Base-by-base conservation (phyloP, 148 eudicot genomes). In the Fagopyrum esculentum region DNA sequence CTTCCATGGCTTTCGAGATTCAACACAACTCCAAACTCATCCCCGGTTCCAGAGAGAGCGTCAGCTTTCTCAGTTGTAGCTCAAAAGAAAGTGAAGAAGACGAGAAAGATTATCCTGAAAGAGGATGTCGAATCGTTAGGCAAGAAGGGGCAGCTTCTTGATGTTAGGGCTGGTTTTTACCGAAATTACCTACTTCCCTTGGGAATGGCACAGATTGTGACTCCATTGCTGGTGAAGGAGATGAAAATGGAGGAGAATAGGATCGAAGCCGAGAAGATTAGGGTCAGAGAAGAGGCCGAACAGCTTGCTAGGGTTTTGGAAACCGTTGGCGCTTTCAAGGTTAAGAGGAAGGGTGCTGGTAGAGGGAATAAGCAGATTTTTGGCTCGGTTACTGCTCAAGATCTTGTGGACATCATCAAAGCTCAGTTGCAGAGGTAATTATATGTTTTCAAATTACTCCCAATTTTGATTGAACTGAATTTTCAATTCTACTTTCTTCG, bases 181-280 rank as follows among this genome's bases (percentile, higher is more conserved):
- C 80, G 98, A 78, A 91, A 91, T 77, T 94, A 74, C 83, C 81
- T 91, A 81, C 78, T 79, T 12, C 98, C 98, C 9, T 45, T 71
- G 83, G 98, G 97, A 45, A 94, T 81, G 80, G 98, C 97, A 2
- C 86, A 84, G 77, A 86, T 91, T 77, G 93, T 90, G 29, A 91
- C 96, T 72, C 82, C 98, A 0, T 11, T 26, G 46, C 80, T 90
- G 77, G 43, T 94, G 63, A 94, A 90, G 88, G 98, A 95, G 82
- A 95, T 95, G 97, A 88, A 85, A 87, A 83, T 90, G 73, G 97
- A 95, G 83, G 93, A 90, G 6, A 92, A 95, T 75, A 95, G 97
- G 81, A 92, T 95, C 75, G 97, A 95, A 81, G 91, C 93, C 52
- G 98, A 95, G 85, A 95, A 95, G 82, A 78, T 52, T 80, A 83